A percentile compares a stretch with the other conserved stretches of the same genome.
Conservation (phyloP, 257 asterid genomes). For the Gentiana straminea region DNA sequence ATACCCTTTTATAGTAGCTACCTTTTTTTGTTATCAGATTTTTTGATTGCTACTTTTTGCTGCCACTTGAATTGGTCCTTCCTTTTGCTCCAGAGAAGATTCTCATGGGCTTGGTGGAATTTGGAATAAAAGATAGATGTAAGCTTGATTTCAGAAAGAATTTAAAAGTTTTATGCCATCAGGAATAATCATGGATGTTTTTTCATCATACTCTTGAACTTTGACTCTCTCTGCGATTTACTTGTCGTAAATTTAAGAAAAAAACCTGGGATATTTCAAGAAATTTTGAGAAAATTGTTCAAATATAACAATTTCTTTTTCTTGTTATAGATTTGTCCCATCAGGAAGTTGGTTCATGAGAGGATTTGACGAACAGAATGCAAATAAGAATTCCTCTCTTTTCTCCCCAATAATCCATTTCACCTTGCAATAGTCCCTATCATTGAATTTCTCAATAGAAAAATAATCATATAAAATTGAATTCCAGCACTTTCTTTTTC, state of each 20-base stretch:
- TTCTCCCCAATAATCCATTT: background rate
- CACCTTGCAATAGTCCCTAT: background rate
- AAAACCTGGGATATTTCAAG: too few species aligned
- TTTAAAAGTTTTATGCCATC: background rate
- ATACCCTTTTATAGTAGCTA: conserved; percentile 32
- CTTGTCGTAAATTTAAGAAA: too few species aligned
- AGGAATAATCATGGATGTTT: background rate
- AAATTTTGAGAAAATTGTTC: too few species aligned
- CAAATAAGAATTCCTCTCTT: background rate
- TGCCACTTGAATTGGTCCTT: background rate
- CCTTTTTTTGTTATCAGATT: background rate
- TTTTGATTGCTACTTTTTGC: background rate
- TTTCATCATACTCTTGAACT: background rate
- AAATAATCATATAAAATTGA: background rate
- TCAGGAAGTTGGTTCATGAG: too few species aligned
- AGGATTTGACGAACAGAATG: too few species aligned
- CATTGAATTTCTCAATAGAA: background rate
- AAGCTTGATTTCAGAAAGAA: background rate
- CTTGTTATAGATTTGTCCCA: too few species aligned
- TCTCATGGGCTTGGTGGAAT: background rate
- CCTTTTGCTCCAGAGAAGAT: background rate
- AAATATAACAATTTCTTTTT: too few species aligned
- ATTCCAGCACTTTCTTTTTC: background rate
- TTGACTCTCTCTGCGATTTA: background rate
- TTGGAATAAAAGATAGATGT: background rate